phyloP scores from a whole-genome alignment of 371 early-diverging fungal species.

The Dinochytrium kinnereticum region DNA sequence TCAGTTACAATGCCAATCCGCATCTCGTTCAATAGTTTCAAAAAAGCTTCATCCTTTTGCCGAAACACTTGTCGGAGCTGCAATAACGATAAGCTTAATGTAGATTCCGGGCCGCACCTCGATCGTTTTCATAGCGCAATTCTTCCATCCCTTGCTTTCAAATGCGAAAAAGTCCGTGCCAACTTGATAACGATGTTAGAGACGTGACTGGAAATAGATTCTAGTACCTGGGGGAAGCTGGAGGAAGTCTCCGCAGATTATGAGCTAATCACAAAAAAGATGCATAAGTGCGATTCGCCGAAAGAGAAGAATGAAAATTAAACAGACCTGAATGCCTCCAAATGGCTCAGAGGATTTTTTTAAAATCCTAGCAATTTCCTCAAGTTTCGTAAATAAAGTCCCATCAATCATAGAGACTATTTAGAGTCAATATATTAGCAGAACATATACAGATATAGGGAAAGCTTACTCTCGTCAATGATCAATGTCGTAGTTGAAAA shows the following conservation, averaged over 20 bases:
- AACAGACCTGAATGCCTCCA: constrained; percentile 83
- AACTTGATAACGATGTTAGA: background rate
- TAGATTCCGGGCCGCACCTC: constrained; percentile 51
- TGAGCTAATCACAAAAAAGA: constrained; percentile 60
- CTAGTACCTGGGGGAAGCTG: constrained; percentile 83
- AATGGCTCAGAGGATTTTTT: constrained; percentile 64
- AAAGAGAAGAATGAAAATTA: background rate
- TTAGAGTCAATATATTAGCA: background rate
- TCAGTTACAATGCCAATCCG: constrained; percentile 42
- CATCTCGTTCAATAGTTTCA: constrained; percentile 54
- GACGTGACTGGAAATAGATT: constrained; percentile 41
- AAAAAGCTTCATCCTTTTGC: constrained; percentile 50
- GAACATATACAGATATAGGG: constrained; percentile 4
- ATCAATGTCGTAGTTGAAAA: constrained; percentile 69
- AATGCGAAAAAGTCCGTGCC: constrained; percentile 67
- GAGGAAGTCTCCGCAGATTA: constrained; percentile 89
- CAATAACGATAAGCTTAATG: constrained; percentile 60
- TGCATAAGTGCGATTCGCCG: background rate
- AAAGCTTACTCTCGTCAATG: constrained; percentile 81
- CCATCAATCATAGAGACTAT: constrained; percentile 90
- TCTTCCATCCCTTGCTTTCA: constrained; percentile 73
- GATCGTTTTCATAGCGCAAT: constrained; percentile 55
- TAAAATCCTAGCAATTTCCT: constrained; percentile 69
- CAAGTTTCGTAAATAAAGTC: constrained; percentile 78
- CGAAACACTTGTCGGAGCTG: constrained; percentile 61